These are phyloP conservation scores for Solanum pimpinellifolium DNA, from an alignment of 257 asterid genomes.

Conservation along the genomic window DNA sequence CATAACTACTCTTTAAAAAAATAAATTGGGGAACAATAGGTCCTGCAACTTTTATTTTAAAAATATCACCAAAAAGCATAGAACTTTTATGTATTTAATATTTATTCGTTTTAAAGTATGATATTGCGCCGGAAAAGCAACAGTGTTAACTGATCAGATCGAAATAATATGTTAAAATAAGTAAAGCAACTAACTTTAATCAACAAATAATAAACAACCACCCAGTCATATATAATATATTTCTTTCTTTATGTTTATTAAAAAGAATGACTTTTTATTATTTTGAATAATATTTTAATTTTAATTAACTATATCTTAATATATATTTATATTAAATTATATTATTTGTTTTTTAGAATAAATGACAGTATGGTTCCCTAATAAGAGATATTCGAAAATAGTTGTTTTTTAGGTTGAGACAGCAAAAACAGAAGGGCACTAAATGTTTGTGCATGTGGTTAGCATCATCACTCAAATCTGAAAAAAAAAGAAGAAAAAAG, in stretches of 20 bases:
- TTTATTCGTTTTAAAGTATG: not conserved
- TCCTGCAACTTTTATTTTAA: not conserved
- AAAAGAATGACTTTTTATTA: too few species aligned
- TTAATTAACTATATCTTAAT: too few species aligned
- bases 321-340: too few species aligned
- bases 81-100: not conserved
- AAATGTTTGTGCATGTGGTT: not conserved
- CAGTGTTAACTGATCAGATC: not conserved
- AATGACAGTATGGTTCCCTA: not conserved
- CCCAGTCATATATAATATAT: not conserved
- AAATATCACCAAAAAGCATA: not conserved
- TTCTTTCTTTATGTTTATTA: fast-evolving
- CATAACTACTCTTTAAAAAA: not conserved
- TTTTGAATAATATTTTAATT: too few species aligned
- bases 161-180: not conserved
- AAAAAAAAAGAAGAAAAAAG: too few species aligned
- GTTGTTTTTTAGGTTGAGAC: not conserved
- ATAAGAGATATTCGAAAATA: not conserved
- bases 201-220: not conserved
- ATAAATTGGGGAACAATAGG: not conserved
- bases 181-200: not conserved
- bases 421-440: not conserved
- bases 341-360: too few species aligned
- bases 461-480: not conserved
- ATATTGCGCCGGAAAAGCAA: not conserved